Conservation (phyloP, 2,329 filamentous ascomycete species). For the Aspergillus clavatus region DNA sequence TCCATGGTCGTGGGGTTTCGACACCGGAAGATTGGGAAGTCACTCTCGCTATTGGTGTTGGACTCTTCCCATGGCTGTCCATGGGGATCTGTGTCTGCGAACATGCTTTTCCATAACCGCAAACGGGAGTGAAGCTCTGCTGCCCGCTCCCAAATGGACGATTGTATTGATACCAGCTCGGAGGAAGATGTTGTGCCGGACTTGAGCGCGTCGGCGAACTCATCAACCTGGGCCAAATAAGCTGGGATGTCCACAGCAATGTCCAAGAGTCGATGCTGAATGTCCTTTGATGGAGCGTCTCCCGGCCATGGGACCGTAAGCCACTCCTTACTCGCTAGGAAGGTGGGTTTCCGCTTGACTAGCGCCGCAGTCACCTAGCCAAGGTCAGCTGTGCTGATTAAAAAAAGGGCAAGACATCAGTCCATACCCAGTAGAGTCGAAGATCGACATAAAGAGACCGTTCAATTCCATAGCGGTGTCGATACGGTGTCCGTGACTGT, state of each 20-base stretch:
- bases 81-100: conserved; percentile 13
- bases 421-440: conserved; percentile 26
- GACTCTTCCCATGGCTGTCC: conserved; percentile 15
- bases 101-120: conserved; percentile 17
- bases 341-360: conserved; percentile 20
- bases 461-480: conserved; percentile 22
- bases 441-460: conserved; percentile 24
- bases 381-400: background rate
- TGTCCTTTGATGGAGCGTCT: conserved; percentile 17
- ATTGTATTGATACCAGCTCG: conserved; percentile 14
- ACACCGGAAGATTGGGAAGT: conserved; percentile 19
- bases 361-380: conserved; percentile 22
- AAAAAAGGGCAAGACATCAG: background rate
- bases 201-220: conserved; percentile 11
- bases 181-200: conserved; percentile 1
- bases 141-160: conserved; percentile 17
- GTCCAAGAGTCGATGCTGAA: conserved; percentile 21
- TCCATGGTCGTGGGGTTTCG: conserved; percentile 18
- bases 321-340: conserved; percentile 22
- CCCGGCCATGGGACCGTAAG: conserved; percentile 22
- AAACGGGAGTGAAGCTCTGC: conserved; percentile 16
- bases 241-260: conserved; percentile 23
- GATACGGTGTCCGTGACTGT: conserved; percentile 19
- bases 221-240: conserved; percentile 19
- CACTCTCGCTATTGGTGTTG: conserved; percentile 3